Percentiles rank a stretch among this genome's conserved stretches.
Evolutionary conservation across 495 filamentous ascomycete genomes (phyloP).

Genomic region (Aspergillus sclerotiicarbonarius): DNA sequence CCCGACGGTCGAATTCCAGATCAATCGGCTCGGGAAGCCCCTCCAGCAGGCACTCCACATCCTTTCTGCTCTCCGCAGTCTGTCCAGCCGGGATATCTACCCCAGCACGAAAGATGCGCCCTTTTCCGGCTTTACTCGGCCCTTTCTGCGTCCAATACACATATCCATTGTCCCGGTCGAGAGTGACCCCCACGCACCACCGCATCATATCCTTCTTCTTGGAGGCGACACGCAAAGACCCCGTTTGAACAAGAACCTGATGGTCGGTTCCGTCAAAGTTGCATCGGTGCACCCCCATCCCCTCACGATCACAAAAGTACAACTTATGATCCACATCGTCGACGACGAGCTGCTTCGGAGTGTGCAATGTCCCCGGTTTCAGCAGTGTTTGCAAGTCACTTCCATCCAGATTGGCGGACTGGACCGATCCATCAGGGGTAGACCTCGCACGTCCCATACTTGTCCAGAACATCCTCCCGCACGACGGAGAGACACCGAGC

Average conservation of each 20-base stretch:
- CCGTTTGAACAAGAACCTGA: constrained; percentile 40
- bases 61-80: constrained; percentile 28
- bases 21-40: constrained; percentile 55
- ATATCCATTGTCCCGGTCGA: constrained; percentile 34
- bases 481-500: constrained; percentile 35
- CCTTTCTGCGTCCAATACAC: constrained; percentile 63
- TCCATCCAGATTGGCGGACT: constrained; percentile 46
- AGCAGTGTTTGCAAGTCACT: constrained; percentile 37
- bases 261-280: constrained; percentile 45
- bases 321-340: constrained; percentile 30
- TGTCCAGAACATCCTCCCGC: constrained; percentile 51
- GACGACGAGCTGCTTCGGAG: constrained; percentile 53
- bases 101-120: constrained; percentile 46
- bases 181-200: constrained; percentile 54
- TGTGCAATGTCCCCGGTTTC: constrained; percentile 40
- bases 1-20: constrained; percentile 44
- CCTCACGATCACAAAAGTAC: constrained; percentile 58
- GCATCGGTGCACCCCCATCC: constrained; percentile 45
- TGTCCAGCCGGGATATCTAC: constrained; percentile 35
- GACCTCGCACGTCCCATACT: constrained; percentile 44
- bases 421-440: constrained; percentile 42
- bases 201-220: constrained; percentile 30
- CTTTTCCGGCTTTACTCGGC: constrained; percentile 40
- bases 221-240: constrained; percentile 19
- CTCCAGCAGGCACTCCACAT: constrained; percentile 43